Base-by-base conservation (phyloP, 1,284 basidiomycete genomes). In the Apiotrichum akiyoshidainum region DNA sequence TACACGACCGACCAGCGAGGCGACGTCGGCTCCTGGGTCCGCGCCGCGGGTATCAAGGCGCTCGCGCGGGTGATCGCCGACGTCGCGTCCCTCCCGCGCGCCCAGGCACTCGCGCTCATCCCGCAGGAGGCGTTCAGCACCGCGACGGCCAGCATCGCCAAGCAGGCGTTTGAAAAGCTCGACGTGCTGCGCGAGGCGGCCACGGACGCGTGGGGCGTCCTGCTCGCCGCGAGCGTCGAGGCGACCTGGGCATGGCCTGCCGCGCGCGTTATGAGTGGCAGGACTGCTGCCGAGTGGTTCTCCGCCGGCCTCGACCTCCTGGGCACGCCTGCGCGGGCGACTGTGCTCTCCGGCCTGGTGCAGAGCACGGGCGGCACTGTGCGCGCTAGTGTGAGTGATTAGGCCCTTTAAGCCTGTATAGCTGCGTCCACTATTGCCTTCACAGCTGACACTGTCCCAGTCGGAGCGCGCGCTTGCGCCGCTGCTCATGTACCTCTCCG, bases 11-110 rank as follows among this genome's bases (percentile, higher is more conserved):
- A 99, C 72, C 89, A 96, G 75, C 84, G 96, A 58, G 96, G 96
- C 6, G 96, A 99, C 71, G 90, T 99, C 26, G 96, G 96, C 33
- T 97, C 94, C 0, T 98, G 94, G 94, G 84, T 96, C 34, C 87
- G 96, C 52, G 82, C 89, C 81, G 86, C 44, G 86, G 86, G 70
- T 80, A 91, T 61, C 69, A 92, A 62, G 34, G 57, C 67, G 49
- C 60, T 74, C 7, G 65, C 62, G 0, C 57, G 48, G 14, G 58
- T 67, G 13, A 57, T 67, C 31, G 62, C 51, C 9, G 68, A 40
- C 54, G 69, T 64, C 8, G 63, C 57, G 0, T 4, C 10, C 4
- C 13, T 41, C 31, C 31, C 51, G 57, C 73, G 79, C 31, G 70
- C 78, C 0, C 19, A 22, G 26, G 26, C 26, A 31, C 26, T 31